Evolutionary conservation across 2,329 filamentous ascomycete genomes (phyloP).

Genomic region (Penicillium freii): DNA sequence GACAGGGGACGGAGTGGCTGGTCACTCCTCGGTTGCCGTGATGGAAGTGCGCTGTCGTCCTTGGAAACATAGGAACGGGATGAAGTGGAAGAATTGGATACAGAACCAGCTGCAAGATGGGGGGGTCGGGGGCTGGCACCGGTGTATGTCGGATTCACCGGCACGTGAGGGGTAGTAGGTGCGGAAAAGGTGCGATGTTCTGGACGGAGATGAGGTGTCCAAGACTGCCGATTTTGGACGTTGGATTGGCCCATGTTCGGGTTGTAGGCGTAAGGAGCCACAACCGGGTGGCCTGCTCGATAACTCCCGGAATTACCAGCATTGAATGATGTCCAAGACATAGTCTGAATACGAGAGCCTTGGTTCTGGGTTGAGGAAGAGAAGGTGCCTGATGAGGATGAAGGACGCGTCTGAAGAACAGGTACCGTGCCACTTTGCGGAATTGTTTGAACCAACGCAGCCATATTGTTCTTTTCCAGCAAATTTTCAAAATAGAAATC

Average conservation of each 20-base stretch:
- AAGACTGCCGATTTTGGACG: slow-evolving; percentile 55
- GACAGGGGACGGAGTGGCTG: slow-evolving; percentile 44
- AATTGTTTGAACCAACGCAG: slow-evolving; percentile 78
- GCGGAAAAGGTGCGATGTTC: slow-evolving; percentile 57
- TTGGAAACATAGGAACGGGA: slow-evolving; percentile 45
- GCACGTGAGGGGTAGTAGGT: slow-evolving; percentile 47
- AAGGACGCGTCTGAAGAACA: slow-evolving; percentile 72
- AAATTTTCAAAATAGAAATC: slow-evolving; percentile 14
- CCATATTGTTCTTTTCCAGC: slow-evolving; percentile 60
- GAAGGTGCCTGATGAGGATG: slow-evolving; percentile 62
- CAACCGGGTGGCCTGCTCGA: slow-evolving; percentile 56
- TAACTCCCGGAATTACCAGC: slow-evolving; percentile 44
- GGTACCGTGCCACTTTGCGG: slow-evolving; percentile 70
- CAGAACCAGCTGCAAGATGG: slow-evolving; percentile 53
- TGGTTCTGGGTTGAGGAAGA: slow-evolving; percentile 34
- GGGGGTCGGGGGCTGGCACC: slow-evolving; percentile 37
- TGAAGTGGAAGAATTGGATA: slow-evolving; percentile 54
- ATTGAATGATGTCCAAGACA: slow-evolving; percentile 46
- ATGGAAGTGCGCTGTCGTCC: slow-evolving; percentile 50
- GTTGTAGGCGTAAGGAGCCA: slow-evolving; percentile 78
- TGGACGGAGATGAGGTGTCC: slow-evolving; percentile 54
- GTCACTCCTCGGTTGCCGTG: slow-evolving; percentile 40
- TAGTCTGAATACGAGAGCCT: slow-evolving; percentile 36
- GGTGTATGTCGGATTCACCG: slow-evolving; percentile 31
- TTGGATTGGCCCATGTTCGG: slow-evolving; percentile 58